Base-by-base conservation (phyloP, 148 eudicot species). In the Cornus kousa region DNA sequence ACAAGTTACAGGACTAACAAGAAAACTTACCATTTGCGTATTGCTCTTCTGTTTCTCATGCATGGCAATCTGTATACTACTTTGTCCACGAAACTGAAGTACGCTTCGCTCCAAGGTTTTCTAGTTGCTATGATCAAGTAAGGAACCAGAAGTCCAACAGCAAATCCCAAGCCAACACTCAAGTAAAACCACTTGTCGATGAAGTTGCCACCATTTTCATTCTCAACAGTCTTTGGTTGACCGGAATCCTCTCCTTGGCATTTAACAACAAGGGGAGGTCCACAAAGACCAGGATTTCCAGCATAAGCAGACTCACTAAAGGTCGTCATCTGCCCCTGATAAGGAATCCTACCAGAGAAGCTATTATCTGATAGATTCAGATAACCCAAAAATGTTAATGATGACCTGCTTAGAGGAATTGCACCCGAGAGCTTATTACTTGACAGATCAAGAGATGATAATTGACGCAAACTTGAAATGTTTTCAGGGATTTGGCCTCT, bases 221-320 rank as follows among this genome's bases (percentile, higher is more conserved):
- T 35, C 37, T 35, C 37, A 35, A 35, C 37, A 35, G 37, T 35
- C 37, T 35, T 35, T 35, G 37, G 37, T 35, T 35, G 3, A 2
- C 5, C 37, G 3, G 37, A 35, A 50, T 50, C 75, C 33, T 39
- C 78, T 7, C 28, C 64, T 70, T 59, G 31, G 71, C 85, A 80
- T 23, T 55, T 60, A 8, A 32, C 72, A 7, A 9, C 37, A 33
- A 90, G 74, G 28, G 89, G 91, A 71, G 74, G 67, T 60, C 93
- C 91, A 75, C 90, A 90, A 32, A 90, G 89, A 12, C 67, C 74
- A 1, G 77, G 79, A 32, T 90, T 90, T 20, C 91, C 91, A 1
- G 4, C 81, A 76, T 78, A 90, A 14, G 80, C 33, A 9, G 85
- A 74, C 9, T 74, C 65, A 4, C 31, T 67, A 74, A 83, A 87